Percentiles rank a stretch among this genome's conserved stretches.
Evolutionary conservation across 2,329 filamentous ascomycete species (phyloP).

Genomic region (Laburnicola sp.): DNA sequence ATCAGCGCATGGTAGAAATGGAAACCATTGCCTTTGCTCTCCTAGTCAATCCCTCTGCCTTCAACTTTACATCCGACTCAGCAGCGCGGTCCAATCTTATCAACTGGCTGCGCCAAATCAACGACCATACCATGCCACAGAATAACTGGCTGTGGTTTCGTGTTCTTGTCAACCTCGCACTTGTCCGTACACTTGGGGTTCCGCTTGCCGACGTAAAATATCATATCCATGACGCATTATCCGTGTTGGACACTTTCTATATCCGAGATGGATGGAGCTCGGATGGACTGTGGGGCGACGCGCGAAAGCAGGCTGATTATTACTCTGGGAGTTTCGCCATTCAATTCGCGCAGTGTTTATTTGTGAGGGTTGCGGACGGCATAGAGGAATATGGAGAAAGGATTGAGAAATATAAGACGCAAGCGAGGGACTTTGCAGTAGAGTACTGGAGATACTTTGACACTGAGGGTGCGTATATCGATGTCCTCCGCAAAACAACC

Average conservation of each 20-base stretch:
- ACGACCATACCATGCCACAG: slow-evolving; percentile 47
- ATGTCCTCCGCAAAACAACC: too few relatives aligned
- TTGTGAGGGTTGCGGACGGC: slow-evolving; percentile 42
- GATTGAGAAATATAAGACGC: slow-evolving; percentile 39
- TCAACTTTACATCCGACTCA: slow-evolving; percentile 25
- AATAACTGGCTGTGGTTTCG: slow-evolving; percentile 58
- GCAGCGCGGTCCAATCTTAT: slow-evolving; percentile 38
- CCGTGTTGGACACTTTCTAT: slow-evolving; percentile 49
- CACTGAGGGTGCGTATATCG: slow-evolving; percentile 35
- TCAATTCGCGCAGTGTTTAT: slow-evolving; percentile 54
- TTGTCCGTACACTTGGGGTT: slow-evolving; percentile 44
- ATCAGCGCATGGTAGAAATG: slow-evolving; percentile 57
- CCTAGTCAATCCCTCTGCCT: slow-evolving; percentile 43
- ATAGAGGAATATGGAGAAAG: slow-evolving; percentile 44
- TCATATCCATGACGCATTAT: slow-evolving; percentile 46
- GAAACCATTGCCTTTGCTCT: slow-evolving; percentile 53
- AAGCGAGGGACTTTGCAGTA: slow-evolving; percentile 47
- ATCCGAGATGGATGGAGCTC: slow-evolving; percentile 50
- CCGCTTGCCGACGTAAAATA: slow-evolving; percentile 34
- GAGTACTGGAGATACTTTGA: slow-evolving; percentile 54
- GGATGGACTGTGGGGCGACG: slow-evolving; percentile 49
- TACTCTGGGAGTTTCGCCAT: slow-evolving; percentile 58
- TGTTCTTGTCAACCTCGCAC: slow-evolving; percentile 52
- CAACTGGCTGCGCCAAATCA: slow-evolving; percentile 48
- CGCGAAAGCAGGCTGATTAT: slow-evolving; percentile 51